Evolutionary conservation across 1,139 yeast species (phyloP), one percentile per base, ranked within the genome.

Genomic region (Pichia sp.): DNA sequence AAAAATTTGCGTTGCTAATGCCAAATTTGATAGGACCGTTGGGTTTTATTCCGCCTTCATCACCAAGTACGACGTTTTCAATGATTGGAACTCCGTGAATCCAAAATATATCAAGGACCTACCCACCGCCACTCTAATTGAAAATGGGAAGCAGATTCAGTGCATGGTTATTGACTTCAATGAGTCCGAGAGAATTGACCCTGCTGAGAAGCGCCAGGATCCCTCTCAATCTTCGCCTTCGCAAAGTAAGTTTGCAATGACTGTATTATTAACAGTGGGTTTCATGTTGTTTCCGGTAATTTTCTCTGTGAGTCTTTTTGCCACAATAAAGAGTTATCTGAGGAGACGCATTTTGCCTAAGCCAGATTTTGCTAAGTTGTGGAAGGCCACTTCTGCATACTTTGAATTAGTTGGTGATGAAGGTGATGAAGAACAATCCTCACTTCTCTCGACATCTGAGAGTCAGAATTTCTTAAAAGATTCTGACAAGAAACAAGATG

Each of bases 1-100:
- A 57, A 77, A 86, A 56, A 73, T 81, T 4, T 66, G 82, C 7
- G 73, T 89, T 59, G 89, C 97, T 8, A 92, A 92, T 68, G 79
- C 87, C 19, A 78, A 83, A 54, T 85, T 88, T 67, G 98, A 92
- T 68, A 75, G 84, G 51, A 72, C 82, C 0, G 85, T 80, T 40
- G 74, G 83, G 5, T 80, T 80, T 63, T 77, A 74, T 64, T 80
- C 85, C 0, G 73, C 82, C 0, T 80, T 69, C 61, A 79, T 80
- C 52, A 75, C 83, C 10, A 73, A 75, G 5, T 77, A 74, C 59
- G 71, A 80, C 8, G 82, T 82, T 0, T 80, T 80, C 61, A 77
- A 74, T 23, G 69, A 73, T 46, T 75, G 79, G 74, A 70, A 72
- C 31, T 58, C 62, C 8, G 66, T 79, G 41, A 70, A 74, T 51